Percentiles rank a stretch among this genome's conserved stretches.
phyloP scores from a whole-genome alignment of 345 rosid species.

The Pseudoturritis turrita region DNA sequence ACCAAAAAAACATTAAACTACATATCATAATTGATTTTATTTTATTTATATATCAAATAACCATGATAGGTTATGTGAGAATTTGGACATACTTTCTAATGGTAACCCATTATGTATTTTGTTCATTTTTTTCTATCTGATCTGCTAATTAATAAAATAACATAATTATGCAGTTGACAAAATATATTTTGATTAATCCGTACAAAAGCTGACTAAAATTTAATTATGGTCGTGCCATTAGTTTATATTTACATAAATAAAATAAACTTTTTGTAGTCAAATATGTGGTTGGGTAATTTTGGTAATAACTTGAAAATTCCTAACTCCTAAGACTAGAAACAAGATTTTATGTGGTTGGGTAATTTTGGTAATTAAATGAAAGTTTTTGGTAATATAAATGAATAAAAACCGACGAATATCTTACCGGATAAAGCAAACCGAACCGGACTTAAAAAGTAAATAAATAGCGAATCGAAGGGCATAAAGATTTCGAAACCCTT shows the following conservation, averaged over 20 bases:
- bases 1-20: too few species aligned
- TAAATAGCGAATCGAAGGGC: background rate
- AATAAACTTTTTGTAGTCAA: background rate
- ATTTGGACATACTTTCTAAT: too few species aligned
- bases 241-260: background rate
- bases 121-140: too few species aligned
- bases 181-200: background rate
- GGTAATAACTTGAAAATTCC: background rate
- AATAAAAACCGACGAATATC: background rate
- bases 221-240: background rate
- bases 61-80: too few species aligned
- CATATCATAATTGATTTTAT: too few species aligned
- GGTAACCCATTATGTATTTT: too few species aligned
- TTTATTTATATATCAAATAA: too few species aligned
- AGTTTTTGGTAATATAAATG: background rate
- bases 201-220: background rate
- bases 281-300: background rate
- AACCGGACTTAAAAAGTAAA: constrained; percentile 20
- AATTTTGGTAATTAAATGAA: background rate
- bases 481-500: background rate
- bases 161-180: background rate
- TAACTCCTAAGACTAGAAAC: background rate
- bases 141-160: too few species aligned
- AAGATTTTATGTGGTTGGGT: constrained; percentile 1
- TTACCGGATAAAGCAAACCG: background rate